Conservation (phyloP, 371 early-diverging fungal species). For the Umbelopsis sp. region DNA sequence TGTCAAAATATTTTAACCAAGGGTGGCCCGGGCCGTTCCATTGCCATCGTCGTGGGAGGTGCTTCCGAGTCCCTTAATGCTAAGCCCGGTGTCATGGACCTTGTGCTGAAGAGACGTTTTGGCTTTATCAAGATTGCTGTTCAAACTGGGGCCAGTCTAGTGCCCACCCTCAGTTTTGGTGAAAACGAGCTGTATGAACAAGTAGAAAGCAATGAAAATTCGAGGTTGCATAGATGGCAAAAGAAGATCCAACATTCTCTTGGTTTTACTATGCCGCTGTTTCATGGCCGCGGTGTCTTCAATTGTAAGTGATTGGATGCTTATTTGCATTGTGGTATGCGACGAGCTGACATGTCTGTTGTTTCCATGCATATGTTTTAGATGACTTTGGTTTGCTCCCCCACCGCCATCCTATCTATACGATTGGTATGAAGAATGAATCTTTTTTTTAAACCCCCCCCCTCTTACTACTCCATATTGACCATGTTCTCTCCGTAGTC, state of each 20-base stretch:
- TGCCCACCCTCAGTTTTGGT: slow-evolving; percentile 75
- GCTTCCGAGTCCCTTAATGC: slow-evolving; percentile 72
- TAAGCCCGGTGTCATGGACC: slow-evolving; percentile 59
- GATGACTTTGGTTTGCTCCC: slow-evolving; percentile 66
- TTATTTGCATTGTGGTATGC: not conserved
- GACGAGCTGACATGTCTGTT: too few relatives aligned
- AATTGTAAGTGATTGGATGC: slow-evolving; percentile 54
- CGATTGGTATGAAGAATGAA: slow-evolving; percentile 45
- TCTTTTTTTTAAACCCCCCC: not conserved
- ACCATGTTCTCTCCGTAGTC: slow-evolving; percentile 37
- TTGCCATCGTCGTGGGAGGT: slow-evolving; percentile 75
- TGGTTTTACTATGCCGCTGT: slow-evolving; percentile 75
- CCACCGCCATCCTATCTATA: slow-evolving; percentile 51
- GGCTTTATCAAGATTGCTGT: slow-evolving; percentile 81
- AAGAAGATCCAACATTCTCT: slow-evolving; percentile 59
- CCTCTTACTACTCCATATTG: too few relatives aligned
- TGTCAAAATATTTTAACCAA: slow-evolving; percentile 69
- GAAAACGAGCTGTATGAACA: slow-evolving; percentile 79
- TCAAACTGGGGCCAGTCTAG: slow-evolving; percentile 65
- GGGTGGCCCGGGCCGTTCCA: slow-evolving; percentile 71
- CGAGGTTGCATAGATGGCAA: slow-evolving; percentile 55
- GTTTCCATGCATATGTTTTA: slow-evolving; percentile 16
- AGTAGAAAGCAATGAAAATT: slow-evolving; percentile 49
- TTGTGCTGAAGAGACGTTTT: slow-evolving; percentile 68
- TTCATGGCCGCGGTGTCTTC: slow-evolving; percentile 77